A percentile compares a stretch with the other conserved stretches of the same genome.
Evolutionary conservation across 108 stramenopile genomes (phyloP).

Genomic region (Heterococcus sp.): DNA sequence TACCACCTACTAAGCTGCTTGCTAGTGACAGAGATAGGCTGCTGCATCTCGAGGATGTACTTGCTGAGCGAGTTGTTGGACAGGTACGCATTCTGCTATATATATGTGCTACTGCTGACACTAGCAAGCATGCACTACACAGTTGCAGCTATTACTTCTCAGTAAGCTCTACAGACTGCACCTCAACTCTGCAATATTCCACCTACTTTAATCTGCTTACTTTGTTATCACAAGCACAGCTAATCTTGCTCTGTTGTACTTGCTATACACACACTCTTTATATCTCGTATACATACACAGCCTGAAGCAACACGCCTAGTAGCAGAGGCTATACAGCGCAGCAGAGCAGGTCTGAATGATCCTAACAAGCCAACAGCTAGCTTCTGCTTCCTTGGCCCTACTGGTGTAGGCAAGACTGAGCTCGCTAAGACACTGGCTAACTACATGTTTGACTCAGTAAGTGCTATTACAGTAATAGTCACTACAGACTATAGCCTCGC

Average conservation of each 20-base stretch:
- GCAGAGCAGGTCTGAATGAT: conserved; percentile 77
- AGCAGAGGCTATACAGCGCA: conserved; percentile 76
- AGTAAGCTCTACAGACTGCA: no score
- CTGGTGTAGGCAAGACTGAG: conserved; percentile 82
- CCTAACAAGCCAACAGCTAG: conserved; percentile 79
- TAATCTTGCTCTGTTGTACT: no score
- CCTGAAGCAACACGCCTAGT: conserved; percentile 77
- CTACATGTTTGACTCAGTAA: conserved; percentile 74
- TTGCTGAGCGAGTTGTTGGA: conserved; percentile 74
- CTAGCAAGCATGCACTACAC: no score
- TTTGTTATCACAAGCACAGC: no score
- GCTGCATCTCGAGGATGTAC: conserved; percentile 73
- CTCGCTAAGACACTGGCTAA: conserved; percentile 81
- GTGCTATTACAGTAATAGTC: no score
- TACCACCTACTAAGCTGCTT: conserved; percentile 66
- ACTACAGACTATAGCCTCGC: no score
- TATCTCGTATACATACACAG: no score
- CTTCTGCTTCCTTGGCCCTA: conserved; percentile 76
- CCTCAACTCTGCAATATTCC: no score
- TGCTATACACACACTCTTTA: no score
- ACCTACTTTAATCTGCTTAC: no score
- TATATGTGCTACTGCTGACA: no score
- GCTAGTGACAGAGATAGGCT: conserved; percentile 79
- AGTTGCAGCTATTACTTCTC: no score
- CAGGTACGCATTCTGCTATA: conserved; percentile 58